Conservation (phyloP, 1,284 basidiomycete species). For the Naganishia sp. region DNA sequence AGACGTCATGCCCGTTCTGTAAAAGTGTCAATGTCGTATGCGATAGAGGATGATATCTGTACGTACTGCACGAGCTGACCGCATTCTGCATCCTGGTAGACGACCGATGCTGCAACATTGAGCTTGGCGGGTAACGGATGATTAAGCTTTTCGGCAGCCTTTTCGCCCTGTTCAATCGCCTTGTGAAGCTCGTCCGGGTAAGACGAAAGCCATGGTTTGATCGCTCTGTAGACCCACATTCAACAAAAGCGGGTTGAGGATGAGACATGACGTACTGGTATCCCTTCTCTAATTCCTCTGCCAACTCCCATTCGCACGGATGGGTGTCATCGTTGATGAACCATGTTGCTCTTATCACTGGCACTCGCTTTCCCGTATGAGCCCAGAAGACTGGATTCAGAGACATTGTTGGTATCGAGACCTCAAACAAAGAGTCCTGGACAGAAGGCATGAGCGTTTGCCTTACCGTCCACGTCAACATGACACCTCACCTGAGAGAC, state of each 20-base stretch:
- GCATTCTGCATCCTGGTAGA: constrained; percentile 57
- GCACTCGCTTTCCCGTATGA: constrained; percentile 55
- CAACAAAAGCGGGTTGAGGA: background rate
- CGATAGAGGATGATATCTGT: background rate
- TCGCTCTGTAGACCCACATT: constrained; percentile 32
- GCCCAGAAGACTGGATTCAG: constrained; percentile 61
- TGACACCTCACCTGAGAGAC: constrained; percentile 49
- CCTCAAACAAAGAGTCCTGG: constrained; percentile 55
- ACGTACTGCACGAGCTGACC: constrained; percentile 56
- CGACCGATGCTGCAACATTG: constrained; percentile 46
- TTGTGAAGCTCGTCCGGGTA: constrained; percentile 58
- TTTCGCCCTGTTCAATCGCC: constrained; percentile 55
- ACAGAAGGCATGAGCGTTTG: background rate
- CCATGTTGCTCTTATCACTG: constrained; percentile 59
- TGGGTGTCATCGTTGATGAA: constrained; percentile 56
- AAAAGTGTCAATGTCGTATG: background rate
- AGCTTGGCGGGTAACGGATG: constrained; percentile 51
- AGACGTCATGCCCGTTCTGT: constrained; percentile 47
- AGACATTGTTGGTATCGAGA: constrained; percentile 46
- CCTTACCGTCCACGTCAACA: background rate
- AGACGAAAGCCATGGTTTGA: constrained; percentile 51
- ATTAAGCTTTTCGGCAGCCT: constrained; percentile 60
- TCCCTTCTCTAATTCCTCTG: constrained; percentile 57
- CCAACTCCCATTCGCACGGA: constrained; percentile 56
- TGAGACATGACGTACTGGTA: constrained; percentile 47